Evolutionary conservation across 1,284 basidiomycete genomes (phyloP).

Genomic region (Cystobasidium pallidum): DNA sequence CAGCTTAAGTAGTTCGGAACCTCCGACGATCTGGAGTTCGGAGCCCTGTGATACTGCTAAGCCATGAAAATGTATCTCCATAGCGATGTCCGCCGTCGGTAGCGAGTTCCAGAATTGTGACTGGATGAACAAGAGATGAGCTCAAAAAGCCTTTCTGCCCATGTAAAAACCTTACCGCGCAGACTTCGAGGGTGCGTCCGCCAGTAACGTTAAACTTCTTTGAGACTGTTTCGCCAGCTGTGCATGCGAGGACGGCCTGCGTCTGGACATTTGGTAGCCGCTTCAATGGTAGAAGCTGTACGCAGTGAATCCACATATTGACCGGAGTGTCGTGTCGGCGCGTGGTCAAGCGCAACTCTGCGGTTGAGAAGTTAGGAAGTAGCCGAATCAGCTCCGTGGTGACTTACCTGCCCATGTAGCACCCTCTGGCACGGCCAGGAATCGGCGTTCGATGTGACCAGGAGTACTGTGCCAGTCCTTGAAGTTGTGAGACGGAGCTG

Average conservation of each 20-base stretch:
- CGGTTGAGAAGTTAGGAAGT: not conserved
- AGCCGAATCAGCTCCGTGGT: too few species aligned
- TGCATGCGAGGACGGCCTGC: slow-evolving; percentile 53
- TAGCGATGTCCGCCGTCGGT: slow-evolving; percentile 54
- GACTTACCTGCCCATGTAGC: slow-evolving; percentile 54
- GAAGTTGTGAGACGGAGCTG: slow-evolving; percentile 29
- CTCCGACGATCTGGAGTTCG: slow-evolving; percentile 54
- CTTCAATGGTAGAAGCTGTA: slow-evolving; percentile 55
- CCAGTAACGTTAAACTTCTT: slow-evolving; percentile 55
- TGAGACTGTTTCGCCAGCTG: slow-evolving; percentile 55
- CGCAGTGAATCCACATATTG: slow-evolving; percentile 56
- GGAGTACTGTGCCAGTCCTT: slow-evolving; percentile 48
- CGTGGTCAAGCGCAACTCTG: slow-evolving; percentile 53
- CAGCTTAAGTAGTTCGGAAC: slow-evolving; percentile 54
- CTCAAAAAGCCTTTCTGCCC: not conserved
- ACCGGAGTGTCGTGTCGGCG: slow-evolving; percentile 54
- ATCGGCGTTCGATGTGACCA: slow-evolving; percentile 54
- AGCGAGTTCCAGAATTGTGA: slow-evolving; percentile 56
- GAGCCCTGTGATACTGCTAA: slow-evolving; percentile 51
- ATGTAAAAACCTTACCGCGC: slow-evolving; percentile 46
- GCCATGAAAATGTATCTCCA: slow-evolving; percentile 57
- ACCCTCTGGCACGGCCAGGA: slow-evolving; percentile 55
- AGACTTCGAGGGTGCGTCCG: slow-evolving; percentile 56
- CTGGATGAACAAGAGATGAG: not conserved
- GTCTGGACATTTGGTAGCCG: slow-evolving; percentile 54